Evolutionary conservation across 192 early-diverging fungal genomes (phyloP).

Genomic region (Gonapodya prolifera): DNA sequence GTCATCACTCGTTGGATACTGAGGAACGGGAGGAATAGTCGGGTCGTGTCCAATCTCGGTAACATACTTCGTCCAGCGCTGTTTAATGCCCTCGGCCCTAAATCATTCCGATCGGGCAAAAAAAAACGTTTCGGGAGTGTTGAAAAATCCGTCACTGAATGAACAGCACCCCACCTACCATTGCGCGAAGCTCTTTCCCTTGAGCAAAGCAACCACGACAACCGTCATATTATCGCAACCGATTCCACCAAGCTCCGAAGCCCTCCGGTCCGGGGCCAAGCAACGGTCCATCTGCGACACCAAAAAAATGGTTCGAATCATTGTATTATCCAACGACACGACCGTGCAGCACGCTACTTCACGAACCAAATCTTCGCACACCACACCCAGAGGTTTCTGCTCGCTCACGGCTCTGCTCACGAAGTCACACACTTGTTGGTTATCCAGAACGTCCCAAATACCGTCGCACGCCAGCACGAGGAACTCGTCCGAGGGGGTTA

Average conservation of each 20-base stretch:
- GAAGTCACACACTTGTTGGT: slow-evolving; percentile 79
- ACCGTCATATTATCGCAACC: slow-evolving; percentile 99
- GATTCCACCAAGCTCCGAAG: slow-evolving; percentile 70
- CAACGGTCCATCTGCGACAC: slow-evolving; percentile 63
- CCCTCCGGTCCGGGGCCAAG: slow-evolving; percentile 55
- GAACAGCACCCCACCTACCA: slow-evolving; percentile 38
- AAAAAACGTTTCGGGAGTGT: neutral
- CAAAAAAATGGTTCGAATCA: neutral
- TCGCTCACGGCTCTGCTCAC: slow-evolving; percentile 56
- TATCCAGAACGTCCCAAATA: slow-evolving; percentile 97
- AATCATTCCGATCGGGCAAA: too few relatives aligned
- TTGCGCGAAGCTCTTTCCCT: slow-evolving; percentile 60
- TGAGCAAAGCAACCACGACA: slow-evolving; percentile 74
- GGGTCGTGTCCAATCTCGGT: neutral
- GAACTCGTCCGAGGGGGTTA: slow-evolving; percentile 73
- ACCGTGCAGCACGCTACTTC: neutral
- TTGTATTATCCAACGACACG: neutral
- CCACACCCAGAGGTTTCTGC: slow-evolving; percentile 40
- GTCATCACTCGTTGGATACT: neutral
- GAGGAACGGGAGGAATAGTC: neutral
- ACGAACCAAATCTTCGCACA: slow-evolving; percentile 61
- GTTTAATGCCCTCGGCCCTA: neutral
- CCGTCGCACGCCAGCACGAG: slow-evolving; percentile 95
- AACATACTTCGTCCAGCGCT: neutral
- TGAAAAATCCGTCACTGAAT: neutral